phyloP scores from a whole-genome alignment of 2,329 filamentous ascomycete species.

The Colletotrichum orbiculare region DNA sequence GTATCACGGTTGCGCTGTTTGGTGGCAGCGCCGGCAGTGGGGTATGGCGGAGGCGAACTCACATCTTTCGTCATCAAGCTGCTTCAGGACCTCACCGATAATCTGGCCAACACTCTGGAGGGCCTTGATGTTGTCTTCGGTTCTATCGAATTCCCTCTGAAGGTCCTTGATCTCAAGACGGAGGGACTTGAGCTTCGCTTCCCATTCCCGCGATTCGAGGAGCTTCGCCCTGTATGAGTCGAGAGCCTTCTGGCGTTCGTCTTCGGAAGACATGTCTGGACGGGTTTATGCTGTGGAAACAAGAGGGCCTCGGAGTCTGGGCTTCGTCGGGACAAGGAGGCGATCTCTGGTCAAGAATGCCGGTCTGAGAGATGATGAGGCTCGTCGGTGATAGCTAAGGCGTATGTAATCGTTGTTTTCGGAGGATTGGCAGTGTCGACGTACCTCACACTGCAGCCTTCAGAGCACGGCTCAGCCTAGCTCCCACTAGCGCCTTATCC shows the following conservation, averaged over 20 bases:
- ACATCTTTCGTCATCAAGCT: slow-evolving; percentile 99
- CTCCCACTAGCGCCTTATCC: slow-evolving; percentile 24
- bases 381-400: slow-evolving; percentile 16
- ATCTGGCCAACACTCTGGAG: slow-evolving; percentile 99
- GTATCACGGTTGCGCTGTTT: not conserved
- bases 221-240: slow-evolving; percentile 83
- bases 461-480: slow-evolving; percentile 27
- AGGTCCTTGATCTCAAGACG: slow-evolving; percentile 96
- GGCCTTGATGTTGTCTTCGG: slow-evolving; percentile 99
- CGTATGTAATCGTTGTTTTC: slow-evolving; percentile 37
- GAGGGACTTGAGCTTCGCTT: slow-evolving; percentile 94
- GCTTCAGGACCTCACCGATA: slow-evolving; percentile 98
- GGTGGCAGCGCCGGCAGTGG: not conserved
- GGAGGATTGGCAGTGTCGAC: slow-evolving; percentile 31
- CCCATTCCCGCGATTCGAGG: slow-evolving; percentile 97
- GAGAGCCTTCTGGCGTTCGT: slow-evolving; percentile 76
- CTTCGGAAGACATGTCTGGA: slow-evolving; percentile 62
- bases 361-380: not conserved
- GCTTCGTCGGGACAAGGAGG: not conserved
- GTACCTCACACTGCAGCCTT: slow-evolving; percentile 36
- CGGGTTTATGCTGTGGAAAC: slow-evolving; percentile 11
- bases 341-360: not conserved
- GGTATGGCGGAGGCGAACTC: slow-evolving; percentile 51
- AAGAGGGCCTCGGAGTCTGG: not conserved
- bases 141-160: slow-evolving; percentile 94